These are phyloP conservation scores for Penicillium sp. DNA, from an alignment of 2,329 filamentous ascomycete genomes.

Conservation along the genomic window DNA sequence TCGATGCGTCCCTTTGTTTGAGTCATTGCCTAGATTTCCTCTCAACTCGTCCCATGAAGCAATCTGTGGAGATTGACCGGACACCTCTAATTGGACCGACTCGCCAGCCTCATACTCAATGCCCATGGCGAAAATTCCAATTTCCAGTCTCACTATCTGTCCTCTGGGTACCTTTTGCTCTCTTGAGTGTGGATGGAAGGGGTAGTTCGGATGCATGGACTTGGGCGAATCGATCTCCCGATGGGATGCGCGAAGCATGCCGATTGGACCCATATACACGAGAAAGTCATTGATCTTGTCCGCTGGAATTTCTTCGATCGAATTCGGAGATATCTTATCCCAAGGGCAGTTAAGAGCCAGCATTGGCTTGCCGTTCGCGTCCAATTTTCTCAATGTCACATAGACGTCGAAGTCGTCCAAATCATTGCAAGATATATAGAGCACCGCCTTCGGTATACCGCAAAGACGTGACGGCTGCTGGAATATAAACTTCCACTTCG, in stretches of 20 bases:
- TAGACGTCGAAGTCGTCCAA: too few species aligned
- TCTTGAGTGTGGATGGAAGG: constrained; percentile 14
- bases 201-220: constrained; percentile 15
- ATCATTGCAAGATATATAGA: too few species aligned
- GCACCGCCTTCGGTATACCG: too few species aligned
- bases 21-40: too few species aligned
- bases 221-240: constrained; percentile 7
- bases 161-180: not conserved
- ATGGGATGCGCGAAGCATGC: constrained; percentile 15
- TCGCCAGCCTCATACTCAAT: constrained; percentile 19
- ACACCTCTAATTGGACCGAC: constrained; percentile 11
- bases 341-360: constrained; percentile 2
- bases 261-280: constrained; percentile 7
- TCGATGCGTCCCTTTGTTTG: not conserved
- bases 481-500: too few species aligned
- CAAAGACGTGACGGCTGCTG: too few species aligned
- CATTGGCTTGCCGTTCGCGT: not conserved
- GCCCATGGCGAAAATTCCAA: constrained; percentile 14
- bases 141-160: constrained; percentile 12
- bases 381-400: too few species aligned
- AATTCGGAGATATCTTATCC: not conserved
- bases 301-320: constrained; percentile 7
- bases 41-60: not conserved
- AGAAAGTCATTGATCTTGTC: not conserved
- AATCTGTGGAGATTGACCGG: not conserved